Evolutionary conservation across 1,284 basidiomycete genomes (phyloP).

Genomic region (Tilletia caries): DNA sequence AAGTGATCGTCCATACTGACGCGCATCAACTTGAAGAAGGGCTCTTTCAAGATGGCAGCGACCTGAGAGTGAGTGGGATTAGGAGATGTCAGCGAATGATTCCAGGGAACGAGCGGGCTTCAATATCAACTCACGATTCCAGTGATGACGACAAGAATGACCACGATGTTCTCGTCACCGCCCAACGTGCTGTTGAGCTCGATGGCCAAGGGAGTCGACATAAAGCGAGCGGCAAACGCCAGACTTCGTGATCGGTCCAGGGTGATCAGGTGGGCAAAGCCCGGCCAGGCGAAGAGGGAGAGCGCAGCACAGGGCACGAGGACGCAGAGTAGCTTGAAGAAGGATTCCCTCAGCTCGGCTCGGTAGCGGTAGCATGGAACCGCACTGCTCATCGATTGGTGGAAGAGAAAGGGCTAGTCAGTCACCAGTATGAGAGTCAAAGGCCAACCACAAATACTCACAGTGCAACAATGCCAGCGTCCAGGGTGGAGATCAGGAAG

Average conservation of each 20-base stretch:
- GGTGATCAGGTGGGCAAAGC: conserved; percentile 26
- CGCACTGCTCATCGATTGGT: conserved; percentile 17
- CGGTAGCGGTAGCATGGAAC: conserved; percentile 46
- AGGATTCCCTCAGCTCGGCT: conserved; percentile 30
- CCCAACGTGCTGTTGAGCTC: conserved; percentile 35
- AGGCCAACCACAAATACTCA: background rate
- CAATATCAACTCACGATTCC: conserved; percentile 27
- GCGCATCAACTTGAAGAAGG: conserved; percentile 33
- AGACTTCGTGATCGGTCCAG: conserved; percentile 30
- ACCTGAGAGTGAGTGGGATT: background rate
- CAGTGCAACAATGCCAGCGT: conserved; percentile 43
- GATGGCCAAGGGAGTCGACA: conserved; percentile 44
- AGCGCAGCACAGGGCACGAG: conserved; percentile 33
- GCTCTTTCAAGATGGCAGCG: conserved; percentile 41
- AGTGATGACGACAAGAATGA: conserved; percentile 45
- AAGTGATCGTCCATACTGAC: conserved; percentile 33
- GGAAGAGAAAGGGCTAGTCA: background rate
- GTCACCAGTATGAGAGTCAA: background rate
- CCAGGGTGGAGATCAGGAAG: conserved; percentile 36
- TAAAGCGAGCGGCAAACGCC: conserved; percentile 37
- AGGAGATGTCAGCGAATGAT: background rate
- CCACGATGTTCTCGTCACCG: conserved; percentile 40
- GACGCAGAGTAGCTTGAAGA: conserved; percentile 30
- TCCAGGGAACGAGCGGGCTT: too few species aligned
- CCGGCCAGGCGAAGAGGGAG: conserved; percentile 38